phyloP scores from a whole-genome alignment of 1,139 yeast species.

The Zhuliangozyma parablackwelliae region DNA sequence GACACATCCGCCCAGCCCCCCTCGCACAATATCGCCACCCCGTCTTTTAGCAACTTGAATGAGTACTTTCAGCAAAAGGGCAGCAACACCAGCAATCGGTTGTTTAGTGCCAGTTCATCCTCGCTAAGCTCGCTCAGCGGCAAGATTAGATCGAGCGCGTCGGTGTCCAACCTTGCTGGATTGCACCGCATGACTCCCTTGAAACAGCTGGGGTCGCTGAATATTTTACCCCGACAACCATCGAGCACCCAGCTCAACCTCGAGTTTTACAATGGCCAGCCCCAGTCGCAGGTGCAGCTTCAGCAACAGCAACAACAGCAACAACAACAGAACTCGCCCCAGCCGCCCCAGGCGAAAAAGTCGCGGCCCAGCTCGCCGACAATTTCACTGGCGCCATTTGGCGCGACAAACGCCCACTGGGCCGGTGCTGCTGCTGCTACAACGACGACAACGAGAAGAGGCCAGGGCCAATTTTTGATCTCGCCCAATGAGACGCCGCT shows the following conservation, averaged over 20 bases:
- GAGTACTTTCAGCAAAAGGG: slow-evolving; percentile 26
- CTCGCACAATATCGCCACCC: slow-evolving; percentile 5
- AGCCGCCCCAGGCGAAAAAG: slow-evolving; percentile 21
- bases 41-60: slow-evolving; percentile 27
- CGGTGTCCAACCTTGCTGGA: slow-evolving; percentile 19
- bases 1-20: slow-evolving; percentile 14
- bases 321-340: slow-evolving; percentile 1
- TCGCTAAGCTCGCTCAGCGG: slow-evolving; percentile 25
- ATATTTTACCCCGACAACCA: slow-evolving; percentile 9
- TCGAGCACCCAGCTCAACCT: slow-evolving; percentile 22
- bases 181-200: slow-evolving; percentile 40
- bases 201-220: slow-evolving; percentile 16
- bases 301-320: slow-evolving; percentile 1
- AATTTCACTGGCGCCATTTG: slow-evolving; percentile 3
- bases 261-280: slow-evolving; percentile 19
- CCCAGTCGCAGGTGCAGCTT: background rate
- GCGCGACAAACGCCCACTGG: slow-evolving; percentile 1
- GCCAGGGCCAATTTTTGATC: slow-evolving; percentile 12
- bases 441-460: slow-evolving; percentile 2
- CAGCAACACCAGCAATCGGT: slow-evolving; percentile 9
- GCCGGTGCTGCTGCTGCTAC: background rate
- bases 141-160: slow-evolving; percentile 14
- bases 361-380: slow-evolving; percentile 42
- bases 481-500: slow-evolving; percentile 17
- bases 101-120: slow-evolving; percentile 22